Conservation (phyloP, 148 eudicot species). For the Rhododendron williamsianum region DNA sequence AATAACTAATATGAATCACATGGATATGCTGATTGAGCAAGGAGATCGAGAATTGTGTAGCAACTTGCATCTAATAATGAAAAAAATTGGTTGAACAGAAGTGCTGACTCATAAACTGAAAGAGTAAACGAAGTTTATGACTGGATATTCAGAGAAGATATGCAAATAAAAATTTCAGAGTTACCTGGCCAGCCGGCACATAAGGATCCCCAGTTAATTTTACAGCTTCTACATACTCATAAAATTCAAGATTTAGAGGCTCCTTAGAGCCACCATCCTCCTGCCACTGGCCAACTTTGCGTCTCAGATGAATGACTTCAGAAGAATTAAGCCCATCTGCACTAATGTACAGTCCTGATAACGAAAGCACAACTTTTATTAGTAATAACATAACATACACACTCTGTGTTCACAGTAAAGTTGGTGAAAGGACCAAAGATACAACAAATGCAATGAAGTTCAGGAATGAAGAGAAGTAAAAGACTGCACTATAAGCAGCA, state of each 20-base stretch:
- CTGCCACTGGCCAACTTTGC: constrained; percentile 91
- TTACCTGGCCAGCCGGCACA: constrained; percentile 98
- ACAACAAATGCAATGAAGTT: not conserved
- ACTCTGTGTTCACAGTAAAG: not conserved
- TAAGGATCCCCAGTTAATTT: constrained; percentile 94
- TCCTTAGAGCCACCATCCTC: constrained; percentile 45
- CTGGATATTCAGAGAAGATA: not conserved
- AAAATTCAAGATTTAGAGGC: constrained; percentile 62
- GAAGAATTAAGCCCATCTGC: constrained; percentile 71
- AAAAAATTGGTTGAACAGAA: not conserved
- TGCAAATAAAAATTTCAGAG: not conserved
- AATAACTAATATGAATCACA: not conserved
- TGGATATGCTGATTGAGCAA: not conserved
- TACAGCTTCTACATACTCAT: constrained; percentile 96
- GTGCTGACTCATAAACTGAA: not conserved
- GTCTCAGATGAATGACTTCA: constrained; percentile 88
- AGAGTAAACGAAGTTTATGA: not conserved
- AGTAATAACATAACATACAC: constrained; percentile 6
- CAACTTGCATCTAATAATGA: not conserved
- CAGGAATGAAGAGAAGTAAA: not conserved
- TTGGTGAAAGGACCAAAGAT: not conserved
- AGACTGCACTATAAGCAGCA: not conserved
- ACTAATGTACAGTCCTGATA: constrained; percentile 76
- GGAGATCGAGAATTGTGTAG: not conserved
- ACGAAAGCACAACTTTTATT: not conserved